Evolutionary conservation across 352 stramenopile species (phyloP).

Genomic region (Phytophthora pluvialis): DNA sequence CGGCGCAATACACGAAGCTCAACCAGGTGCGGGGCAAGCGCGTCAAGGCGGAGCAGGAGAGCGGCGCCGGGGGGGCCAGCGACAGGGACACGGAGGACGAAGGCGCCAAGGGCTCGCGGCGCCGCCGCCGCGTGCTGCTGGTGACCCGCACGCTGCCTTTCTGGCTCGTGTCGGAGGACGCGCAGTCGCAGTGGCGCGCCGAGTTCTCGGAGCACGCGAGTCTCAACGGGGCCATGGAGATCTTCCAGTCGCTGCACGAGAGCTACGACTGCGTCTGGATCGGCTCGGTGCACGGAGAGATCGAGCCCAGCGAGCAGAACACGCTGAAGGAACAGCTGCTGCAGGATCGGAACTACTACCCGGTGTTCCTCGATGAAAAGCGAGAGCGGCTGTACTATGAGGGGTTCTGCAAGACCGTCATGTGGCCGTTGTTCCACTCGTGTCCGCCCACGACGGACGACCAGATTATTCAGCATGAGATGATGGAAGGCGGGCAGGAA

Average conservation of each 20-base stretch:
- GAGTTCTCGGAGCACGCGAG: slow-evolving; percentile 79
- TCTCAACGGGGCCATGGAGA: slow-evolving; percentile 79
- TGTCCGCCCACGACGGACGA: slow-evolving; percentile 81
- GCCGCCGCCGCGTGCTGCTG: slow-evolving; percentile 68
- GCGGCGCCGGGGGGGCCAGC: slow-evolving; percentile 22
- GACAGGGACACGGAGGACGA: slow-evolving; percentile 39
- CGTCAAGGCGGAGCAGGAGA: slow-evolving; percentile 71
- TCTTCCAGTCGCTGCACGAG: slow-evolving; percentile 79
- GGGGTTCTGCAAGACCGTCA: slow-evolving; percentile 91
- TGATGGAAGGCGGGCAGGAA: slow-evolving; percentile 48
- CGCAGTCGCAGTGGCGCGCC: slow-evolving; percentile 82
- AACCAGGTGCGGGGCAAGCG: slow-evolving; percentile 86
- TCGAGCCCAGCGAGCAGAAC: slow-evolving; percentile 82
- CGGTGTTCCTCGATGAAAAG: slow-evolving; percentile 90
- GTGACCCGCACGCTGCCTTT: slow-evolving; percentile 83
- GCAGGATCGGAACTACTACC: slow-evolving; percentile 90
- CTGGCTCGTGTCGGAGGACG: slow-evolving; percentile 78
- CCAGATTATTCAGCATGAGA: slow-evolving; percentile 70
- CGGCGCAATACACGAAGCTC: slow-evolving; percentile 80
- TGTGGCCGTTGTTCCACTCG: slow-evolving; percentile 93
- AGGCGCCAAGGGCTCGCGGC: slow-evolving; percentile 37
- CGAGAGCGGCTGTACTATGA: slow-evolving; percentile 90
- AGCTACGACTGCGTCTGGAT: slow-evolving; percentile 88
- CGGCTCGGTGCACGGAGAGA: slow-evolving; percentile 79
- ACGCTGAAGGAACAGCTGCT: slow-evolving; percentile 88